Percentiles rank a stretch among this genome's conserved stretches.
These are phyloP conservation scores for Suillus hirtellus DNA, from an alignment of 768 basidiomycete species.

Conservation along the genomic window DNA sequence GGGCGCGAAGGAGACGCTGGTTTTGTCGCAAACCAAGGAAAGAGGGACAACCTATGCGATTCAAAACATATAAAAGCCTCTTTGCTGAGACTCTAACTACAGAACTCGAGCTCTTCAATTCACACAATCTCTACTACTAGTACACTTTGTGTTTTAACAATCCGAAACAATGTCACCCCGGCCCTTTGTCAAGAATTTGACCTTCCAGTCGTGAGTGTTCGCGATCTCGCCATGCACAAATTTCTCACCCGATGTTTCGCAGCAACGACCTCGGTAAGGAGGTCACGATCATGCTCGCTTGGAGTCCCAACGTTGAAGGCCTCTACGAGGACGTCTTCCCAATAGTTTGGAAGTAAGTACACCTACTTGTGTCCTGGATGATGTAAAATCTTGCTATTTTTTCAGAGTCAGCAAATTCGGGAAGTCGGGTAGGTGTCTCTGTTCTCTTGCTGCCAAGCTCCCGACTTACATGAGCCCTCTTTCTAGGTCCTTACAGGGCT, in stretches of 20 bases:
- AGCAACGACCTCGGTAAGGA: background rate
- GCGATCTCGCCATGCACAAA: background rate
- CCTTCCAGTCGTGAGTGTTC: background rate
- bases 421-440: background rate
- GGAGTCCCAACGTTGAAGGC: background rate
- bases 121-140: background rate
- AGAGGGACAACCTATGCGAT: background rate
- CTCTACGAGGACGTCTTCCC: background rate
- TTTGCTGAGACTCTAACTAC: background rate
- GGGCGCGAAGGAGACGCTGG: background rate
- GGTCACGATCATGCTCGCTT: background rate
- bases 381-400: background rate
- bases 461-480: background rate
- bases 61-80: background rate
- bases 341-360: constrained; percentile 1
- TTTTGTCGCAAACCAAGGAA: background rate
- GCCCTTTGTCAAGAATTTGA: background rate
- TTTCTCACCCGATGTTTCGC: background rate
- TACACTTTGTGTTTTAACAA: background rate
- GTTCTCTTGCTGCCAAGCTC: background rate
- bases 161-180: background rate
- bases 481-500: background rate
- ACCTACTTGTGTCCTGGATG: too few species aligned
- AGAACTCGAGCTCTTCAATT: background rate
- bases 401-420: constrained; percentile 1